Base-by-base conservation (phyloP, 164 flowering plant species). In the Tetracentron sinense region DNA sequence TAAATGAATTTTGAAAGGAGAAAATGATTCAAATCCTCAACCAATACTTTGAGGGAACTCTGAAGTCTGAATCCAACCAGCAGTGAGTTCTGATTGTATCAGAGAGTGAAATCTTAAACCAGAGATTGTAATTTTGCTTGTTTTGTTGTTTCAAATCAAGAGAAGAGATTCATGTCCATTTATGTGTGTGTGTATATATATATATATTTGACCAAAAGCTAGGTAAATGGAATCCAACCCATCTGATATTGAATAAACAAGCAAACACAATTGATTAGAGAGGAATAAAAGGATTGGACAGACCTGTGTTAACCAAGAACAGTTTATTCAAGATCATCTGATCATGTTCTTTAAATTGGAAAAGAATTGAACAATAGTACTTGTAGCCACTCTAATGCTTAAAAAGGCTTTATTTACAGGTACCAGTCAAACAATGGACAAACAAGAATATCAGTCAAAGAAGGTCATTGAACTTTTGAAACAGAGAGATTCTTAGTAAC, bases 391-490 rank as follows among this genome's bases (percentile, higher is more conserved):
- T 62, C 20, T 60, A 49, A 64, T 60, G 57, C 54, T 20, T 53
- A 62, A 19, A 31, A 30, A 44, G 38, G 19, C 51, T 57, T 56
- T 62, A 51, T 61, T 62, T 63, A 65, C 70, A 65, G 4, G 17
- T 31, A 42, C 49, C 50, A 35, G 21, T 42, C n/a, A 50, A 60
- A 59, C 22, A 61, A 56, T 54, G 55, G 61, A 56, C 61, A 27
- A 48, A 54, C 50, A 16, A 50, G 28, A 15, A 27, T 52, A 57
- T 25, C 54, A 63, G 16, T 57, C 59, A 62, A 68, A 60, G n/a
- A 59, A n/a, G n/a, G 53, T 47, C 56, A 42, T 57, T 42, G 19
- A 65, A 70, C 72, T 63, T 55, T 20, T 46, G 52, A 21, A 61
- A 64, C 26, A 46, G 22, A 33, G 42, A 60, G 44, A 55, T 50